Conservation (phyloP, 78 protist genomes). For the Tieghemostelium lacteum region DNA sequence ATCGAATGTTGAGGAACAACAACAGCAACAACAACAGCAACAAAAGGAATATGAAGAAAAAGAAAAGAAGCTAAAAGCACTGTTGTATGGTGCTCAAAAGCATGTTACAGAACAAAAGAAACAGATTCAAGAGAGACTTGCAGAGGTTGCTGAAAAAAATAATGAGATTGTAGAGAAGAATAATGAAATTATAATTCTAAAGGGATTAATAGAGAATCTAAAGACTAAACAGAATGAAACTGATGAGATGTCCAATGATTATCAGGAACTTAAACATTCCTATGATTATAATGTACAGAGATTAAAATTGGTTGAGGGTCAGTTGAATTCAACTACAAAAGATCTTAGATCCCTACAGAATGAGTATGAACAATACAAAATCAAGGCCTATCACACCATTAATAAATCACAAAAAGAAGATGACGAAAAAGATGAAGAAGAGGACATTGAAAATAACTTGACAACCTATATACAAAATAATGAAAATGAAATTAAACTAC, state of each 20-base stretch:
- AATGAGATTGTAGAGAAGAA: slow-evolving; percentile 5
- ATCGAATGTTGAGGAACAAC: no score
- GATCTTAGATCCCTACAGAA: neutral
- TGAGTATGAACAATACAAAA: slow-evolving; percentile 43
- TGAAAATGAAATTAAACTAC: neutral
- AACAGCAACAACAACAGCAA: neutral
- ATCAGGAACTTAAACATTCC: slow-evolving; percentile 40
- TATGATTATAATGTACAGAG: slow-evolving; percentile 29
- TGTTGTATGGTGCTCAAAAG: slow-evolving; percentile 56
- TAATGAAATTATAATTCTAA: neutral
- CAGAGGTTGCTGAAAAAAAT: slow-evolving; percentile 31
- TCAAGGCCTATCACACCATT: slow-evolving; percentile 41
- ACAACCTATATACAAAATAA: neutral
- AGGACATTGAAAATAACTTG: neutral
- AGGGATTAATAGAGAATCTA: no score
- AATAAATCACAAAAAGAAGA: neutral
- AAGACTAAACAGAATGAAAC: no score
- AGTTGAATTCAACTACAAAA: slow-evolving; percentile 2
- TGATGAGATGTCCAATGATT: slow-evolving; percentile 16
- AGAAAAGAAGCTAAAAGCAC: slow-evolving; percentile 31
- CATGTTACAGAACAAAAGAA: slow-evolving; percentile 48
- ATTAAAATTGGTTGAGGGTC: slow-evolving; percentile 33
- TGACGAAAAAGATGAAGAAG: neutral
- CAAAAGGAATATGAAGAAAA: slow-evolving; percentile 18
- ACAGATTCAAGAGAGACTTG: no score